phyloP scores from a whole-genome alignment of 208 protist genomes.

The Acanthamoeba culbertsoni region DNA sequence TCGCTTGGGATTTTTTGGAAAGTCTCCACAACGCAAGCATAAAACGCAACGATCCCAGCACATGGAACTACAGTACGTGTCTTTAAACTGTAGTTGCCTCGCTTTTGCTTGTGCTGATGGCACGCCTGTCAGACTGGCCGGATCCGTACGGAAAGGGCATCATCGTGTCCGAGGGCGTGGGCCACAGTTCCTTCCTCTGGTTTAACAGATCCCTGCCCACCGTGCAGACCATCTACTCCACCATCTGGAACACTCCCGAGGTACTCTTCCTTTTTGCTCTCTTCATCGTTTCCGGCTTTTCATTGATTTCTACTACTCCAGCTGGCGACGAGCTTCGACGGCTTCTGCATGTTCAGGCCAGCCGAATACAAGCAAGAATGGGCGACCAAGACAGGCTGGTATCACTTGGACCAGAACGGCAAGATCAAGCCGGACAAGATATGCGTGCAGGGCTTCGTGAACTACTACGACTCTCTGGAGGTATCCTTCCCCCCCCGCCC shows the following conservation, averaged over 20 bases:
- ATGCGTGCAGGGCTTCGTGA: conserved; percentile 46
- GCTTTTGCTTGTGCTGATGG: too few species aligned
- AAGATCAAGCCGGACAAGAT: background rate
- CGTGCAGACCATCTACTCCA: background rate
- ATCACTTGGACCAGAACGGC: conserved; percentile 41
- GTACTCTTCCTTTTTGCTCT: background rate
- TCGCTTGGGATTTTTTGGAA: background rate
- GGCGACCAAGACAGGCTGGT: conserved; percentile 7
- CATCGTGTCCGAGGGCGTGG: conserved; percentile 1
- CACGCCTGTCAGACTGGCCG: background rate
- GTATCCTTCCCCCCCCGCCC: too few species aligned
- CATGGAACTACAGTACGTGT: background rate
- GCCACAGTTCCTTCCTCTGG: background rate
- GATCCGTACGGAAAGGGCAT: background rate
- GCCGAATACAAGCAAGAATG: conserved; percentile 1
- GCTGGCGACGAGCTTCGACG: conserved; percentile 39
- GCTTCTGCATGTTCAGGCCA: conserved; percentile 45
- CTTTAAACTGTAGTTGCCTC: too few species aligned
- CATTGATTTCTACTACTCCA: background rate
- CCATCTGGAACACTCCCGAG: background rate
- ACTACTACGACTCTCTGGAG: background rate
- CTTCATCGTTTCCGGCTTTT: background rate
- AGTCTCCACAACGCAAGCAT: background rate
- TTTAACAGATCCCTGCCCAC: background rate
- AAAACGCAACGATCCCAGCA: background rate